These are phyloP conservation scores for Neonothopanus nambi DNA, from an alignment of 1,284 basidiomycete species.

Conservation along the genomic window DNA sequence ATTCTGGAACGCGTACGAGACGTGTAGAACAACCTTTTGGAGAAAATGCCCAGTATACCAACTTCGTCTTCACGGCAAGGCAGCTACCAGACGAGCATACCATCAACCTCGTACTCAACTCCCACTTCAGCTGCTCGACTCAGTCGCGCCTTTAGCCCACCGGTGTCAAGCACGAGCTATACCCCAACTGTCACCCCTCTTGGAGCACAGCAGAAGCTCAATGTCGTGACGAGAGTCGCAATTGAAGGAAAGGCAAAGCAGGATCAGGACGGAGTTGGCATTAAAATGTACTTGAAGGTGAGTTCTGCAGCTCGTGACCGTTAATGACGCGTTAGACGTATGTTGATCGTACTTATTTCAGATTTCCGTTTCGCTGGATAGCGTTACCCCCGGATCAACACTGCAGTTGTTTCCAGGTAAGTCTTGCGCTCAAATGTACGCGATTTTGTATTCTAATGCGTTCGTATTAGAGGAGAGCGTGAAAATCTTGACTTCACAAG, in stretches of 20 bases:
- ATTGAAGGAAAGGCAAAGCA: constrained; percentile 73
- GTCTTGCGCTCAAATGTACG: constrained; percentile 17
- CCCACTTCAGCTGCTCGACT: constrained; percentile 3
- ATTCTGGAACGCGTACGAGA: not conserved
- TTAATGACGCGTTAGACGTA: not conserved
- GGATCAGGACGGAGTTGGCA: constrained; percentile 59
- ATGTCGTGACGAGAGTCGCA: constrained; percentile 70
- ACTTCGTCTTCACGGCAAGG: constrained; percentile 6
- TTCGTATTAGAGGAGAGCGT: constrained; percentile 66
- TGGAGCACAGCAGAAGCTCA: constrained; percentile 49
- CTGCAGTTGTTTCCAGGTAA: constrained; percentile 72
- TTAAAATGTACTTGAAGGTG: constrained; percentile 78
- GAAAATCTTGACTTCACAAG: constrained; percentile 66
- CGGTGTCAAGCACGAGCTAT: constrained; percentile 11
- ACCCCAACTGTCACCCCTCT: constrained; percentile 38
- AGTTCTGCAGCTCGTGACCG: constrained; percentile 23
- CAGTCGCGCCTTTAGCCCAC: constrained; percentile 14
- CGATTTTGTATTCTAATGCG: not conserved
- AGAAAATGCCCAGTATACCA: constrained; percentile 6
- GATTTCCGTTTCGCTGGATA: constrained; percentile 69
- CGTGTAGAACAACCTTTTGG: not conserved
- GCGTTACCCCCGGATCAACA: constrained; percentile 60
- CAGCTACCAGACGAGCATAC: not conserved
- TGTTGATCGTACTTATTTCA: constrained; percentile 29
- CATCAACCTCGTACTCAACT: constrained; percentile 6